Evolutionary conservation across 116 monocot species (phyloP), one percentile per base, ranked within the genome.

Genomic region (Iris pallida): DNA sequence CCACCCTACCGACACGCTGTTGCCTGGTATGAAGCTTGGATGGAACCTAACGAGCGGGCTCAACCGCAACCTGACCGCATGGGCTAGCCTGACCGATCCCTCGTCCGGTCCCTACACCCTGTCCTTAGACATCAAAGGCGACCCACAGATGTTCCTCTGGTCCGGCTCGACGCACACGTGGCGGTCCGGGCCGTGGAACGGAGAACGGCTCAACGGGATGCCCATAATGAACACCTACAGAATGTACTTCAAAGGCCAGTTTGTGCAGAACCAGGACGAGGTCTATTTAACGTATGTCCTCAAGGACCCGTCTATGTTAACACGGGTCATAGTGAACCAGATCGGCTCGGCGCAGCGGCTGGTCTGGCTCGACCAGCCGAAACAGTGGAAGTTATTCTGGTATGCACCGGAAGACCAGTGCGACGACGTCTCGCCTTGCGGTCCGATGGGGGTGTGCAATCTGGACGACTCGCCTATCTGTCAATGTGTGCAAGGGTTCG

Each of bases 131-230:
- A 5, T 18, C 6, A 4, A 0, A n/a, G 42, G 61, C 7, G 61
- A 61, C n/a, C 43, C 61, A 2, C 61, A 61, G 15, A 42, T 61
- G 1, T 61, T 61, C 14, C 61, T 61, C n/a, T 44, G 3, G 61
- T 43, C 42, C 44, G 61, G 61, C 7, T n/a, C 7, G 15, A 15
- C 13, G 1, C 12, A 5, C n/a, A 61, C 44, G 4, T 44, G 61
- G 42, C 67, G 67, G 17, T 16, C 51, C 1, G 75, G 75, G 0
- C 75, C 75, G 1, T 75, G 75, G 74, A 59, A 67, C 20, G 68
- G 75, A 14, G 12, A 67, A 13, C 59, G 60, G 43, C 67, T 75
- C 60, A 68, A 44, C 53, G 74, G 67, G 40, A 19, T 60, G 1
- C 75, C 68, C 0, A 48, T 67, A 30, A 75, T 66, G 51, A 17